Conservation (phyloP, 2,329 filamentous ascomycete species). For the Sporothrix schenckii region DNA sequence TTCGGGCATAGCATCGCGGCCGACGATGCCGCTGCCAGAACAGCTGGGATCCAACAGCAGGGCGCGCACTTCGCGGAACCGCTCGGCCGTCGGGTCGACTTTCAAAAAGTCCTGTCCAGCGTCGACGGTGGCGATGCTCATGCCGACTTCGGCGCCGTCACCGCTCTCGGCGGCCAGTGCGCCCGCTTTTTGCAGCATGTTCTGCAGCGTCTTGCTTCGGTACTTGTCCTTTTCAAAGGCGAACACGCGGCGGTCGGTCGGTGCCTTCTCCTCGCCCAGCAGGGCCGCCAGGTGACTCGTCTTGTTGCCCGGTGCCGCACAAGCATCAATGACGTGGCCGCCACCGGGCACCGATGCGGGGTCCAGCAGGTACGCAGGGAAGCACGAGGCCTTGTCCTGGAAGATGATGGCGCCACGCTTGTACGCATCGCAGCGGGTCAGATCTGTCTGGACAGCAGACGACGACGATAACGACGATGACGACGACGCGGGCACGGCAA, state of each 20-base stretch:
- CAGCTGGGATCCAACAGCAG: conserved; percentile 92
- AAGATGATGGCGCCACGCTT: conserved; percentile 77
- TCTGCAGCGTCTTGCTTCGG: conserved; percentile 74
- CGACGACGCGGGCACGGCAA: conserved; percentile 42
- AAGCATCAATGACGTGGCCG: conserved; percentile 86
- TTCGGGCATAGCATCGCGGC: conserved; percentile 75
- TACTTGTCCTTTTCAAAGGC: conserved; percentile 77
- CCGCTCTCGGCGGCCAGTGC: conserved; percentile 45
- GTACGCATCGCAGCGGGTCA: conserved; percentile 75
- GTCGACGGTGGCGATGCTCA: conserved; percentile 64
- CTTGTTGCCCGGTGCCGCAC: conserved; percentile 95
- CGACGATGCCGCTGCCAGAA: conserved; percentile 92
- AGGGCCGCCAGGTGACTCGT: conserved; percentile 90
- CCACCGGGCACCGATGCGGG: conserved; percentile 54
- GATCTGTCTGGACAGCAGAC: conserved; percentile 59
- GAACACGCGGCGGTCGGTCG: conserved; percentile 55
- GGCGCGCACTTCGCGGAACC: conserved; percentile 72
- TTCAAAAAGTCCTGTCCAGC: conserved; percentile 80
- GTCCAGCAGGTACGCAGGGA: conserved; percentile 86
- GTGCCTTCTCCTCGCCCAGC: conserved; percentile 47
- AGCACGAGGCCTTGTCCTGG: conserved; percentile 96
- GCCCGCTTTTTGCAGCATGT: conserved; percentile 81
- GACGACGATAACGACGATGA: conserved; percentile 45
- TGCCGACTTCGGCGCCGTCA: conserved; percentile 42
- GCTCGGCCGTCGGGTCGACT: conserved; percentile 64